Base-by-base conservation (phyloP, 176 grass and related monocot genomes). In the Musa troglodytarum region DNA sequence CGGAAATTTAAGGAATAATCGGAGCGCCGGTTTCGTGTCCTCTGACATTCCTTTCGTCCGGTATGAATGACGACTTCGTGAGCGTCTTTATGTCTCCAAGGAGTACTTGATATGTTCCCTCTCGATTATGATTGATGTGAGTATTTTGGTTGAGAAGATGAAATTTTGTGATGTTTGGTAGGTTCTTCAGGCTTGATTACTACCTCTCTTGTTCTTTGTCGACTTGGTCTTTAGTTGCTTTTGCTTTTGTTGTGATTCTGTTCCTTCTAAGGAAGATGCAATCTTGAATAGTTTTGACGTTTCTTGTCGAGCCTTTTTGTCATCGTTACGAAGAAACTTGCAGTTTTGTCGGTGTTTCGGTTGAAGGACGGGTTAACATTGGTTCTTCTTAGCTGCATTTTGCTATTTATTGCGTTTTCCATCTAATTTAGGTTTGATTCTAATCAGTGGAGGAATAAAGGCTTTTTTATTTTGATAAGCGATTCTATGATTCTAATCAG, bases 161-260 rank as follows among this genome's bases (percentile, higher is more conserved):
- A 51, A 12, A 43, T 78, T 88, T 69, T 71, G 55, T 66, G n/a
- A 65, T 78, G 68, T 49, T 84, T 69, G 73, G 53, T 77, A 63
- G 53, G 29, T 73, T 80, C 78, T 10, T 52, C 74, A 13, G 13
- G 9, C 26, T 34, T 34, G 34, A 34, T 34, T 34, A 34, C 34
- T 34, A 34, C 34, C 34, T 34, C 34, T 34, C 3, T 34, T 3
- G 29, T 34, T 34, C 29, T 1, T 52, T 56, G 74, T 11, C 7
- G 15, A 53, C 19, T 77, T 17, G 34, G 34, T 43, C 34, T 43
- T 6, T 43, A 5, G 34, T 43, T 43, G 34, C 34, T 6, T 43
- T 43, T 43, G 34, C 34, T 43, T 43, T 43, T 43, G 6, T 43
- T 43, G 34, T 43, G 34, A 43, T 43, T 43, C 34, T 43, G 34